Percentiles rank a stretch among this genome's conserved stretches.
phyloP scores from a whole-genome alignment of 129 eudicot genomes.

The Flaveria sonorensis region DNA sequence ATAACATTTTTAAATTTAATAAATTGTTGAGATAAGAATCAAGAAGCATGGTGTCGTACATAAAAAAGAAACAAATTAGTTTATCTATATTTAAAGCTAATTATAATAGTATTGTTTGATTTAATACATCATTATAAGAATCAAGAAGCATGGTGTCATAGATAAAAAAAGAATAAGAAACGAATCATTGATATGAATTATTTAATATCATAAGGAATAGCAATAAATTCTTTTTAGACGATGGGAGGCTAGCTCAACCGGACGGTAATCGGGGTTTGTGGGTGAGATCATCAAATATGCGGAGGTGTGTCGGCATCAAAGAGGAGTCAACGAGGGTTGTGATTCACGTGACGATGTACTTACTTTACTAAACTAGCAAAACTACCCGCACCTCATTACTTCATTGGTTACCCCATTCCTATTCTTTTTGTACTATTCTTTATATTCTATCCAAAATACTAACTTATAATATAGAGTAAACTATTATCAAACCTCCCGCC shows the following conservation, averaged over 20 bases:
- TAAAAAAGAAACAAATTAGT: too few relatives aligned
- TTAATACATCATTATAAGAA: not conserved
- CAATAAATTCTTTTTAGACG: constrained; percentile 23
- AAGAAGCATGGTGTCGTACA: too few relatives aligned
- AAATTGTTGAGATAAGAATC: too few relatives aligned
- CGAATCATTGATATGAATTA: not conserved
- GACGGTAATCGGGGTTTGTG: constrained; percentile 16
- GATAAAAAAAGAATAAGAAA: not conserved
- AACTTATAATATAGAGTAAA: not conserved
- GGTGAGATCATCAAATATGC: constrained; percentile 18
- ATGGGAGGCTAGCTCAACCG: constrained; percentile 24
- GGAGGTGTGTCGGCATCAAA: constrained; percentile 27
- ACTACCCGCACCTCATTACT: constrained; percentile 10
- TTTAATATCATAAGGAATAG: not conserved
- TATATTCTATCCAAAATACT: not conserved
- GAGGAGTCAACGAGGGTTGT: constrained; percentile 10
- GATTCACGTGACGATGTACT: constrained; percentile 3
- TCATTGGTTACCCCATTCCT: not conserved
- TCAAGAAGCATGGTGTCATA: not conserved
- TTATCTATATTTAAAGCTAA: too few relatives aligned
- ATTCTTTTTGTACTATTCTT: not conserved
- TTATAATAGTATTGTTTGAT: not conserved
- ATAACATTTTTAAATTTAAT: too few relatives aligned
- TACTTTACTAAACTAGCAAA: constrained; percentile 8
- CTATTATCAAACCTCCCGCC: too few relatives aligned